These are phyloP conservation scores for Coemansia sp. DNA, from an alignment of 192 early-diverging fungal genomes.

Conservation along the genomic window DNA sequence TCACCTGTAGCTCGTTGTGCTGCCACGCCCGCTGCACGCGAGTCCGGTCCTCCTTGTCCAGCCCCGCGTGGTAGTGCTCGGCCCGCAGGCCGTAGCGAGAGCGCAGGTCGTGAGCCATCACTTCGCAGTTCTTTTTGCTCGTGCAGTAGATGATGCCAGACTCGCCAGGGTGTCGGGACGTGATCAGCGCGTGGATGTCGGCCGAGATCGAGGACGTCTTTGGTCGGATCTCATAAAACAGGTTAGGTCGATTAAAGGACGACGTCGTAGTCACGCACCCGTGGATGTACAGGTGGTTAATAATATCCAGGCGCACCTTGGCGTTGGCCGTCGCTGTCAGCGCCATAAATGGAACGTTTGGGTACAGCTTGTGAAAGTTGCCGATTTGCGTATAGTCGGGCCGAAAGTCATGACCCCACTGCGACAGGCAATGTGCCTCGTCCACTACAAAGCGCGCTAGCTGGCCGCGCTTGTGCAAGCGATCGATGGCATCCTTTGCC, in stretches of 20 bases:
- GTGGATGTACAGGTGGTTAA: slow-evolving; percentile 68
- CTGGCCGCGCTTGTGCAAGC: slow-evolving; percentile 59
- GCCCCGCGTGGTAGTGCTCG: slow-evolving; percentile 85
- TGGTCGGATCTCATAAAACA: slow-evolving; percentile 70
- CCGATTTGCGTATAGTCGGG: slow-evolving; percentile 85
- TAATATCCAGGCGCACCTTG: slow-evolving; percentile 82
- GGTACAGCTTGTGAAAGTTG: slow-evolving; percentile 63
- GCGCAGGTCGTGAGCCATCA: slow-evolving; percentile 69
- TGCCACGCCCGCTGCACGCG: slow-evolving; percentile 85
- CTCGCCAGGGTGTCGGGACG: slow-evolving; percentile 57
- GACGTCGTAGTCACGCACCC: slow-evolving; percentile 72
- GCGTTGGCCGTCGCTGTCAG: slow-evolving; percentile 93
- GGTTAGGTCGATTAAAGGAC: slow-evolving; percentile 87
- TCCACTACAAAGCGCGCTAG: slow-evolving; percentile 93
- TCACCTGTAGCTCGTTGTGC: slow-evolving; percentile 66
- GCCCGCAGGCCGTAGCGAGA: slow-evolving; percentile 60
- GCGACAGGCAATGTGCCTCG: slow-evolving; percentile 94
- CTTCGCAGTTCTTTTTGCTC: slow-evolving; percentile 77
- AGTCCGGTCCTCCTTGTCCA: slow-evolving; percentile 74
- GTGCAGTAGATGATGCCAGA: slow-evolving; percentile 94
- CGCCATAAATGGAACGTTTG: slow-evolving; percentile 86
- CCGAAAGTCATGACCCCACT: slow-evolving; percentile 98
- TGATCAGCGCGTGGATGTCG: slow-evolving; percentile 76
- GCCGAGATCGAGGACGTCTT: slow-evolving; percentile 63
- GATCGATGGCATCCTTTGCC: slow-evolving; percentile 57